A percentile compares a stretch with the other conserved stretches of the same genome.
phyloP scores from a whole-genome alignment of 164 flowering plant genomes.

The Aristolochia contorta region DNA sequence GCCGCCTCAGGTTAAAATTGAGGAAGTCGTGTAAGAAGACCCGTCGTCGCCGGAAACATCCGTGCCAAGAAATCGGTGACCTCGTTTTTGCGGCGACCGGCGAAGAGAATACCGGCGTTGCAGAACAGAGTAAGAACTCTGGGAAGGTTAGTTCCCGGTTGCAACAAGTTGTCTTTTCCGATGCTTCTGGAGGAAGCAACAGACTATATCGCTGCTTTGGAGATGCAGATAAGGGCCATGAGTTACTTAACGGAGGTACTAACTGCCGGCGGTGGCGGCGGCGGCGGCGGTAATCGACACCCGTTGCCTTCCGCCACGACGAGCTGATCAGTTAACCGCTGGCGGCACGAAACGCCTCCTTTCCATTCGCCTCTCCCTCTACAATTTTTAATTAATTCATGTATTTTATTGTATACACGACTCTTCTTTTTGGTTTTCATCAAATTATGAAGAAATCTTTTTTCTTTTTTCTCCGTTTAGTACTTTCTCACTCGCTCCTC shows the following conservation, averaged over 20 bases:
- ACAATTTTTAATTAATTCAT: conserved; percentile 7
- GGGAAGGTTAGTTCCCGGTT: conserved; percentile 79
- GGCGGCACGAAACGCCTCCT: too few species aligned
- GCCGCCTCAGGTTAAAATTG: conserved; percentile 40
- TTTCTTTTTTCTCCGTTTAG: too few species aligned
- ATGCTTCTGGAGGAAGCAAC: conserved; percentile 54
- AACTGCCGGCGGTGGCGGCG: conserved; percentile 14
- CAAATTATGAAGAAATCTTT: too few species aligned
- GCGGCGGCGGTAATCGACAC: conserved; percentile 1
- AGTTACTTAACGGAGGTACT: conserved; percentile 39
- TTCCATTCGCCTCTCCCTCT: neutral
- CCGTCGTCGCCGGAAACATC: conserved; percentile 5
- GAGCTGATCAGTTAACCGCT: too few species aligned
- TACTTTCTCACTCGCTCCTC: too few species aligned
- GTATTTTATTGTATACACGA: conserved; percentile 14
- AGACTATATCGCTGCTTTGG: conserved; percentile 65
- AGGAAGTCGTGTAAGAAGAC: conserved; percentile 24
- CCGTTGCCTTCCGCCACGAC: conserved; percentile 1
- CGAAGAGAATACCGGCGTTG: conserved; percentile 36
- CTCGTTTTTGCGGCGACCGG: conserved; percentile 18
- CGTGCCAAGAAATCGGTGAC: conserved; percentile 26
- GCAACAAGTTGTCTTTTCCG: conserved; percentile 53
- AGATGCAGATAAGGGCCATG: conserved; percentile 79
- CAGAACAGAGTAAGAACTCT: conserved; percentile 39
- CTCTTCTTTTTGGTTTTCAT: neutral